These are phyloP conservation scores for Chrysosporium keratinophilum DNA, from an alignment of 2,329 filamentous ascomycete genomes.

Conservation along the genomic window DNA sequence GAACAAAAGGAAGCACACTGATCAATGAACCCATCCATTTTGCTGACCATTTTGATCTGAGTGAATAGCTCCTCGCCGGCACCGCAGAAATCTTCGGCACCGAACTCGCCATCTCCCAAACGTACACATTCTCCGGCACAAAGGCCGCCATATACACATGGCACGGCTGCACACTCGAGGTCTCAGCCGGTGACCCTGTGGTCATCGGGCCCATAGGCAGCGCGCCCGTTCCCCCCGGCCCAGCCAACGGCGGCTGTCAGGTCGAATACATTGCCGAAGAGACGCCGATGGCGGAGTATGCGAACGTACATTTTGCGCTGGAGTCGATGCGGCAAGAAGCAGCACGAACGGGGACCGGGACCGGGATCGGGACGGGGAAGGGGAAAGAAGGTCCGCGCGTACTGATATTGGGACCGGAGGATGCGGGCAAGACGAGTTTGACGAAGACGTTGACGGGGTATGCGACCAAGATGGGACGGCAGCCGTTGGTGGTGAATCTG, in stretches of 20 bases:
- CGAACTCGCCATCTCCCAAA: constrained; percentile 70
- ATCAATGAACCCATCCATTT: too few species aligned
- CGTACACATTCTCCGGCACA: constrained; percentile 68
- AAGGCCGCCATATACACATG: constrained; percentile 88
- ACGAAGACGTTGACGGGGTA: constrained; percentile 69
- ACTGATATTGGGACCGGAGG: constrained; percentile 66
- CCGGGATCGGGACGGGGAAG: constrained; percentile 34
- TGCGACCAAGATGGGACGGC: constrained; percentile 60
- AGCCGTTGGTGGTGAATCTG: constrained; percentile 73
- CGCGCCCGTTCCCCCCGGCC: constrained; percentile 20
- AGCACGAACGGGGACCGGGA: constrained; percentile 25
- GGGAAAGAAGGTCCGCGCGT: constrained; percentile 62
- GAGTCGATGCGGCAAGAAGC: constrained; percentile 59
- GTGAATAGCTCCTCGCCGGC: constrained; percentile 58
- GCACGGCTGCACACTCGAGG: constrained; percentile 78
- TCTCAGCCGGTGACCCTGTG: constrained; percentile 51
- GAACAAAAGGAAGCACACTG: not conserved
- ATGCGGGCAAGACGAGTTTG: constrained; percentile 73
- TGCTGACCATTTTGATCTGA: too few species aligned
- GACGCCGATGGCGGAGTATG: constrained; percentile 67
- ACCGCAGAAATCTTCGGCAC: constrained; percentile 91
- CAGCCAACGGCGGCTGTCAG: constrained; percentile 50
- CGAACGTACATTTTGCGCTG: constrained; percentile 82
- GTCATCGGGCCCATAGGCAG: constrained; percentile 17
- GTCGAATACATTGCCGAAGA: constrained; percentile 63